These are phyloP conservation scores for Xylaria arbuscula DNA, from an alignment of 2,329 filamentous ascomycete genomes.

Conservation along the genomic window DNA sequence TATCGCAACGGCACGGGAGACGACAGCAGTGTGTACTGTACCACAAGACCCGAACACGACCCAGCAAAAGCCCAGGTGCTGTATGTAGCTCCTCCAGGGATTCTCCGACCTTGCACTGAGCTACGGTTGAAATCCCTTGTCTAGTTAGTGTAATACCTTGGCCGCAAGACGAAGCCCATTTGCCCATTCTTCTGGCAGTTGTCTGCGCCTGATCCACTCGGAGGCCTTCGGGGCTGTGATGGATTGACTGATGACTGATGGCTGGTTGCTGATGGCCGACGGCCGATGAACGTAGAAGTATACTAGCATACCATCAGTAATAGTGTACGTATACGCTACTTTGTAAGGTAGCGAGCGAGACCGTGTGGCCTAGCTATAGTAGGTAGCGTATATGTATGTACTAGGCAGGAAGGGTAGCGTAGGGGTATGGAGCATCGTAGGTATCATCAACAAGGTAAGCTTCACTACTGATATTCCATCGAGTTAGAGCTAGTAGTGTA, in stretches of 20 bases:
- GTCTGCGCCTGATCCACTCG: slow-evolving; percentile 20
- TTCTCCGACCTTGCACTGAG: background rate
- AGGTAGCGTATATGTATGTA: background rate
- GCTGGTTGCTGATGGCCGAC: background rate
- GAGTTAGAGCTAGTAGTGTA: slow-evolving; percentile 2
- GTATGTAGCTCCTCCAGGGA: slow-evolving; percentile 19
- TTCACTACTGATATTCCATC: background rate
- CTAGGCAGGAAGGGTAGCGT: background rate
- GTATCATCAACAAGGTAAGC: slow-evolving; percentile 19
- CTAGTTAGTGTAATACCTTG: slow-evolving; percentile 1
- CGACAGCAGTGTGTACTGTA: slow-evolving; percentile 14
- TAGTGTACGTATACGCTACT: background rate
- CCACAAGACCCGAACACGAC: background rate
- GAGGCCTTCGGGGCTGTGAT: slow-evolving; percentile 15
- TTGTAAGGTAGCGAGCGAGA: background rate
- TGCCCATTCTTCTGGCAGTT: slow-evolving; percentile 13
- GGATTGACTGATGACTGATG: slow-evolving; percentile 14
- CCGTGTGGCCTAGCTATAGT: background rate
- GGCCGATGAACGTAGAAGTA: background rate
- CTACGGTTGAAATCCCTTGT: background rate
- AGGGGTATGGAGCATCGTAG: slow-evolving; percentile 10
- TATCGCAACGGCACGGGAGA: slow-evolving; percentile 20
- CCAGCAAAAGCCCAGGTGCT: slow-evolving; percentile 4
- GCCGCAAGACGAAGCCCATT: slow-evolving; percentile 3
- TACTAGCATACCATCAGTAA: background rate